Evolutionary conservation across 176 grass and related monocot genomes (phyloP), one percentile per base, ranked within the genome.

Genomic region (Carex littledalei): DNA sequence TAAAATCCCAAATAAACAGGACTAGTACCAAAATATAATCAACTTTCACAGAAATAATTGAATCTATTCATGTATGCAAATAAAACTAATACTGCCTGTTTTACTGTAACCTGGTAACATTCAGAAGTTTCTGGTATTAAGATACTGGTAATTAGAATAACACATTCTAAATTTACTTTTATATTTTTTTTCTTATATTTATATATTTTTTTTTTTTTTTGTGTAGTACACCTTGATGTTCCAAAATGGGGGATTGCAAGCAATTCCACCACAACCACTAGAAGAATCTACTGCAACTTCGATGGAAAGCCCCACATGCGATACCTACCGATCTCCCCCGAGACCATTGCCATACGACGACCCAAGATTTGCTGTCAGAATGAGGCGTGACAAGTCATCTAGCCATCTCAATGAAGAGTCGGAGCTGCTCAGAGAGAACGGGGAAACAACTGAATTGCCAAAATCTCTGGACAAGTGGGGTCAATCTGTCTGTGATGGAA

Each of bases 271-370:
- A 71, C 91, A 88, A 55, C 79, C 90, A 76, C 81, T 95, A 76
- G 87, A 95, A 84, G 96, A 91, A 82, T 85, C 87, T 52, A 79
- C 89, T 81, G 90, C 91, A 87, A 71, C 85, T 84, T 63, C 18
- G 49, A 81, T 83, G 90, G 90, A 84, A 70, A 82, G 63, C 62
- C 78, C 79, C 37, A 92, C 93, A 85, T 91, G 88, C 26, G 84
- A 95, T 85, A 95, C 93, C 13, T 99, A 93, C 62, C 89, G 87
- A 22, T 72, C 93, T 70, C 91, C 93, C 32, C 96, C 93, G 41
- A 89, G 91, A 87, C 96, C 96, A 10, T 86, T 99, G 41, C 89
- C 96, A 55, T 99, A 99, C 16, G 93, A 95, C 70, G 96, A 94
- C 90, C 96, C 96, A 62, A 85, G 93, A 88, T 99, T 90, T 41